Evolutionary conservation across 2,329 filamentous ascomycete genomes (phyloP).

Genomic region (Pestalotiopsis sp.): DNA sequence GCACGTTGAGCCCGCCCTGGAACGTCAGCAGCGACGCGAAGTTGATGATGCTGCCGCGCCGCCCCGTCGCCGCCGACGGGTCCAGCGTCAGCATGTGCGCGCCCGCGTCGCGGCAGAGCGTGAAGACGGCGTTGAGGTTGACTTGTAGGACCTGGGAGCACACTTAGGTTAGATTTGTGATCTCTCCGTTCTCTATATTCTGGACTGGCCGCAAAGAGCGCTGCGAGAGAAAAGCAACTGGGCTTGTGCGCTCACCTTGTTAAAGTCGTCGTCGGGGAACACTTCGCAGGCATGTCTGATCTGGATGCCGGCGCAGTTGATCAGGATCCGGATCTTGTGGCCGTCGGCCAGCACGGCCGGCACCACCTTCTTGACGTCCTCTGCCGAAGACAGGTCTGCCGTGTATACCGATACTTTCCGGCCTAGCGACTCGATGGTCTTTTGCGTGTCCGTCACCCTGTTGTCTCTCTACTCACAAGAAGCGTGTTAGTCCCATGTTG

Average conservation of each 20-base stretch:
- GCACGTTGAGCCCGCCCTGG: constrained; percentile 84
- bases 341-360: constrained; percentile 10
- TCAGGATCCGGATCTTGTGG: constrained; percentile 70
- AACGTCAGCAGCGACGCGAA: constrained; percentile 72
- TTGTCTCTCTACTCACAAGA: not conserved
- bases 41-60: constrained; percentile 77
- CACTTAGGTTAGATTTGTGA: constrained; percentile 37
- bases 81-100: constrained; percentile 70
- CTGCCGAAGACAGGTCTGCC: constrained; percentile 6
- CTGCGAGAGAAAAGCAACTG: constrained; percentile 44
- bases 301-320: constrained; percentile 89
- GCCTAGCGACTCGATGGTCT: constrained; percentile 7
- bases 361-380: constrained; percentile 29
- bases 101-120: constrained; percentile 68
- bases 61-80: constrained; percentile 47
- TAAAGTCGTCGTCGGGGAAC: constrained; percentile 11
- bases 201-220: not conserved
- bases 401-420: constrained; percentile 10
- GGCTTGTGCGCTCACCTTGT: constrained; percentile 46
- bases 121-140: constrained; percentile 81
- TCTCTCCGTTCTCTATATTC: not conserved
- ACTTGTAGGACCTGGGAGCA: constrained; percentile 66
- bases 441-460: constrained; percentile 9
- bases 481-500: not conserved
- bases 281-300: constrained; percentile 35